Conservation (phyloP, 345 rosid genomes). For the Sisymbrium altissimum region DNA sequence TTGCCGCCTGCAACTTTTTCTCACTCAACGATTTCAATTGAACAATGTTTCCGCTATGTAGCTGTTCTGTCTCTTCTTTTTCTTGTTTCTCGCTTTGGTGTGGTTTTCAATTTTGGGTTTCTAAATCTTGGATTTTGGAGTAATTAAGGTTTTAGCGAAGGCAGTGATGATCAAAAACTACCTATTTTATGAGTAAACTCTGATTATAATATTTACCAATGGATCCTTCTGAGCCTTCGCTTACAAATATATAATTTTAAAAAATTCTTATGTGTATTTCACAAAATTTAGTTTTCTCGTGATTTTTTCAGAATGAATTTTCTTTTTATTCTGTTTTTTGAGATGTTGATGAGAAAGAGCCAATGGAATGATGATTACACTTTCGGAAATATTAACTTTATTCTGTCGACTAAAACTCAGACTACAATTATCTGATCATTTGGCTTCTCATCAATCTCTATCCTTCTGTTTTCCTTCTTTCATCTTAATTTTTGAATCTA, state of each 20-base stretch:
- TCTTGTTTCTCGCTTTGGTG: too few species aligned
- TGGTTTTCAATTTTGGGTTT: neutral
- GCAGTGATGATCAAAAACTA: constrained; percentile 38
- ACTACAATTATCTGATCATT: constrained; percentile 85
- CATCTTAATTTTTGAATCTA: neutral
- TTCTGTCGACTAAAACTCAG: constrained; percentile 66
- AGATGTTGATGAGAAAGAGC: neutral
- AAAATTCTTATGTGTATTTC: too few species aligned
- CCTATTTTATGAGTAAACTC: constrained; percentile 32
- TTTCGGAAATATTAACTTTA: constrained; percentile 34
- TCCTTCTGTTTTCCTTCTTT: neutral
- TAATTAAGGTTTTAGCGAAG: neutral
- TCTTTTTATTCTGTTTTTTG: neutral
- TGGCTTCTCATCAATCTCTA: constrained; percentile 20
- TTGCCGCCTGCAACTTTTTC: neutral
- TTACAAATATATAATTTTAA: too few species aligned
- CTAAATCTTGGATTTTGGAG: neutral
- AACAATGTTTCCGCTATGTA: neutral
- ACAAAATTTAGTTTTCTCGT: neutral
- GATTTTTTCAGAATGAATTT: neutral
- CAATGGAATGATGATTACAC: constrained; percentile 23
- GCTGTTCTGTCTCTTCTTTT: neutral
- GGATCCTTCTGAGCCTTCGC: constrained; percentile 42
- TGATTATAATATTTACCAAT: constrained; percentile 38
- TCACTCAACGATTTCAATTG: neutral